A percentile compares a stretch with the other conserved stretches of the same genome.
Evolutionary conservation across 306 rosid genomes (phyloP).

Genomic region (Gleditsia sinensis): DNA sequence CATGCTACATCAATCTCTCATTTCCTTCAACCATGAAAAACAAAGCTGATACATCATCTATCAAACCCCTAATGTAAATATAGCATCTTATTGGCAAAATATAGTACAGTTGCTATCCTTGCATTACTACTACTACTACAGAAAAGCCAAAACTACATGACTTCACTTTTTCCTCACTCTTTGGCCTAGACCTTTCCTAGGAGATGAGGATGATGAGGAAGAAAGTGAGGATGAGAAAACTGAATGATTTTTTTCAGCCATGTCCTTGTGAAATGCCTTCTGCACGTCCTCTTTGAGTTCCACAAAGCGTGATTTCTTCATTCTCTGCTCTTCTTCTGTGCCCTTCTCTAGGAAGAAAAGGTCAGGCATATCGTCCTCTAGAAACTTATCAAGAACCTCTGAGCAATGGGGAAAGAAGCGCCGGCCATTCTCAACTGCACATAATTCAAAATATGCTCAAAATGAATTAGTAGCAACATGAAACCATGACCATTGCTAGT

Average conservation of each 20-base stretch:
- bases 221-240: conserved; percentile 51
- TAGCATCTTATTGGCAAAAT: conserved; percentile 36
- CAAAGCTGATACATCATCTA: not conserved
- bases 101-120: conserved; percentile 31
- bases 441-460: conserved; percentile 23
- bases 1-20: too few relatives aligned
- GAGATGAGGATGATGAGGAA: conserved; percentile 58
- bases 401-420: conserved; percentile 95
- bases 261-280: conserved; percentile 82
- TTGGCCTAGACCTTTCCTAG: conserved; percentile 40
- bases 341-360: conserved; percentile 73
- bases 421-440: conserved; percentile 77
- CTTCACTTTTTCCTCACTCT: conserved; percentile 54
- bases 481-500: conserved; percentile 12
- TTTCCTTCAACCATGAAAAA: not conserved
- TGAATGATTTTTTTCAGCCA: conserved; percentile 57
- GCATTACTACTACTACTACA: not conserved
- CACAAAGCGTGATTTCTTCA: conserved; percentile 72
- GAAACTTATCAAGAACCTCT: conserved; percentile 78
- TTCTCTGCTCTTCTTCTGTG: conserved; percentile 63
- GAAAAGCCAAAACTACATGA: conserved; percentile 27
- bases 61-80: conserved; percentile 11
- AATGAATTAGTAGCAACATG: conserved; percentile 3
- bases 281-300: conserved; percentile 91
- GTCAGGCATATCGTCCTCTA: conserved; percentile 76